Percentiles rank a stretch among this genome's conserved stretches.
Conservation (phyloP, 225 moss, liverwort and hornwort genomes). For the Climacium dendroides region DNA sequence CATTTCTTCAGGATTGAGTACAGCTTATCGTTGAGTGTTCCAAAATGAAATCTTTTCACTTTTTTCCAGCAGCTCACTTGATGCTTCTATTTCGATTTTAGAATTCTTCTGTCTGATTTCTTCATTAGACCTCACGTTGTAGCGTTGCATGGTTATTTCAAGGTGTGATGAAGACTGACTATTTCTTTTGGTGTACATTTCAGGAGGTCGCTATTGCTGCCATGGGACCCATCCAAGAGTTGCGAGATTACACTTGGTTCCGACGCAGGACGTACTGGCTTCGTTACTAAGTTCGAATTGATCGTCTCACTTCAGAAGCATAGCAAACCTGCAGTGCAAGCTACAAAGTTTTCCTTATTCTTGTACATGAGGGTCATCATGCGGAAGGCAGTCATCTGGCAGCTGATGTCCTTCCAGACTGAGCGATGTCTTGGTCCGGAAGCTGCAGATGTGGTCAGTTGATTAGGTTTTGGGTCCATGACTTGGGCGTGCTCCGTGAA, state of each 20-base stretch:
- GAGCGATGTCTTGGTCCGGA: neutral
- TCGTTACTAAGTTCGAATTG: constrained; percentile 32
- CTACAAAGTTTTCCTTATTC: neutral
- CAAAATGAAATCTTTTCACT: neutral
- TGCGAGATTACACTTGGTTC: constrained; percentile 79
- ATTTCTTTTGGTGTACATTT: neutral
- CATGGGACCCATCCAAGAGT: constrained; percentile 50
- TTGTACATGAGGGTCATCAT: neutral
- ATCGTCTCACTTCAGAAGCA: neutral
- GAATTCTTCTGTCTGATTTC: neutral
- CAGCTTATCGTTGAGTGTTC: neutral
- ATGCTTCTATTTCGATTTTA: neutral
- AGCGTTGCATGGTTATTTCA: neutral
- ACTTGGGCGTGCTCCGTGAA: constrained; percentile 2
- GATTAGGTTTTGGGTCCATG: neutral
- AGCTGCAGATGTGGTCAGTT: neutral
- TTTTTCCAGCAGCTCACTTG: neutral
- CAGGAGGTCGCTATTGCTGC: constrained; percentile 86
- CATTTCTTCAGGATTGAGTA: neutral
- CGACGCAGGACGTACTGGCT: constrained; percentile 83
- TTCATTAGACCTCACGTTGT: neutral
- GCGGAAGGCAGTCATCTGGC: neutral
- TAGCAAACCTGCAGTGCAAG: neutral
- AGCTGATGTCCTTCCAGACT: neutral
- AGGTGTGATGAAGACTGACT: neutral